A percentile compares a stretch with the other conserved stretches of the same genome.
Conservation (phyloP, 2,329 filamentous ascomycete genomes). For the Fusarium luffae region DNA sequence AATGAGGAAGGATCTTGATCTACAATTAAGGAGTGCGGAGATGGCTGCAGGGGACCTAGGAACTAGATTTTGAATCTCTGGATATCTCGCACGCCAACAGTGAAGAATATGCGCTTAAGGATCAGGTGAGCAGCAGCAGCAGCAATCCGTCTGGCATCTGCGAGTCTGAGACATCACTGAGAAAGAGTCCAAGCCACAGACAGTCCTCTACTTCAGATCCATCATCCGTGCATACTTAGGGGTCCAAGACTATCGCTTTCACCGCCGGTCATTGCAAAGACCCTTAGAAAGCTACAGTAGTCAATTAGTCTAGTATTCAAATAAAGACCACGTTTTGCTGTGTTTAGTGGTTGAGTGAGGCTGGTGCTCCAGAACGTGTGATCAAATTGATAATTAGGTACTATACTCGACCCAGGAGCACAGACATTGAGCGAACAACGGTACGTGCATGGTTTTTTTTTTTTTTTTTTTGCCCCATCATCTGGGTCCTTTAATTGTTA, state of each 20-base stretch:
- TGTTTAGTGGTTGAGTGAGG: conserved; percentile 2
- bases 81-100: background rate
- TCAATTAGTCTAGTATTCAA: background rate
- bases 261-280: conserved; percentile 1
- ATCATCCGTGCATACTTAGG: background rate
- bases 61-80: background rate
- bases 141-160: background rate
- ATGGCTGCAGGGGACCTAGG: background rate
- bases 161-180: background rate
- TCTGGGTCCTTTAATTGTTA: conserved; percentile 8
- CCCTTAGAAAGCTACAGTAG: background rate
- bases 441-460: background rate
- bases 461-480: conserved; percentile 2
- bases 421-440: conserved; percentile 5
- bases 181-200: background rate
- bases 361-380: conserved; percentile 11
- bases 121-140: background rate
- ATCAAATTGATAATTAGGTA: background rate
- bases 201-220: background rate
- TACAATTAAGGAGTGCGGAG: conserved; percentile 1
- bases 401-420: conserved; percentile 19
- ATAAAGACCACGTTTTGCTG: background rate
- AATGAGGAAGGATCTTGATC: conserved; percentile 1
- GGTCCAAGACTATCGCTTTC: conserved; percentile 1
- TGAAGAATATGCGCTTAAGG: background rate